Evolutionary conservation across 441 rosid species (phyloP).

Genomic region (Flueggea neowawraea): DNA sequence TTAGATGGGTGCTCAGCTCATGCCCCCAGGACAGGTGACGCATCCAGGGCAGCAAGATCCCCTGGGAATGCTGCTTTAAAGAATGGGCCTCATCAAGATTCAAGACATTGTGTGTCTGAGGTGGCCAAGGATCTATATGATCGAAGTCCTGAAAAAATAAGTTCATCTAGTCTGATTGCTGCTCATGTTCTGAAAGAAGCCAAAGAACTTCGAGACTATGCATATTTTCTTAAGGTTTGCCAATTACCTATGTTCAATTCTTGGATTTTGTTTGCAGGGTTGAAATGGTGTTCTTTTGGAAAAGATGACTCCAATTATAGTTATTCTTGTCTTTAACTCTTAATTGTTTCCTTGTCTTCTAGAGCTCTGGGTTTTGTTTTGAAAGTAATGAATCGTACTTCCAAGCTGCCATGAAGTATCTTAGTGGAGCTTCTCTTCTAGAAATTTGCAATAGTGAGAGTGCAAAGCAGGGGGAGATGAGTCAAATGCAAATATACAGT

Average conservation of each 20-base stretch:
- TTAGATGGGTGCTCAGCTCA: constrained; percentile 16
- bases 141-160: constrained; percentile 27
- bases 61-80: constrained; percentile 21
- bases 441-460: constrained; percentile 45
- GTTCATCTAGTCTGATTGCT: constrained; percentile 35
- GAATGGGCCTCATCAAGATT: constrained; percentile 26
- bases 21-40: constrained; percentile 24
- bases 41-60: constrained; percentile 20
- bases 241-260: background rate
- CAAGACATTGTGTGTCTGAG: constrained; percentile 16
- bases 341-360: constrained; percentile 20
- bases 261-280: constrained; percentile 6
- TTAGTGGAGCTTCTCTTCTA: constrained; percentile 62
- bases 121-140: constrained; percentile 24
- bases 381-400: constrained; percentile 60
- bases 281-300: no score
- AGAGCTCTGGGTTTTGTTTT: constrained; percentile 51
- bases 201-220: constrained; percentile 41
- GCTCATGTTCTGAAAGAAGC: constrained; percentile 52
- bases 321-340: constrained; percentile 17
- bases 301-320: no score
- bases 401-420: constrained; percentile 66
- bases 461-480: constrained; percentile 43
- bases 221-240: constrained; percentile 64
- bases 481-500: constrained; percentile 51